Conservation (phyloP, 371 early-diverging fungal species). For the Phascolomyces articulosus region DNA sequence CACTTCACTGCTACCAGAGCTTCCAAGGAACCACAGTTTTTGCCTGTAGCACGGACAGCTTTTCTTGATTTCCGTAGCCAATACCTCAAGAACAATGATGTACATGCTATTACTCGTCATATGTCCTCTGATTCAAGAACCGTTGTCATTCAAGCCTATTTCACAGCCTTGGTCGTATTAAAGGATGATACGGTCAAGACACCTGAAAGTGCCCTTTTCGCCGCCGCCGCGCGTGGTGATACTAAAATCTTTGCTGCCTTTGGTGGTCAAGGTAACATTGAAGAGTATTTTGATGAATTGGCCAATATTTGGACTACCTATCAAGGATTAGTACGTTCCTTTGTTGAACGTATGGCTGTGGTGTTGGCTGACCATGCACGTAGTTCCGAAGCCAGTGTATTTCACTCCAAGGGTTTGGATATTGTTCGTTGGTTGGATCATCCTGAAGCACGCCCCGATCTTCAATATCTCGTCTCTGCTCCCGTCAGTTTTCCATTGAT, state of each 20-base stretch:
- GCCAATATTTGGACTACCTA: conserved; percentile 82
- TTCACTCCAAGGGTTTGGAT: conserved; percentile 86
- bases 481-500: conserved; percentile 90
- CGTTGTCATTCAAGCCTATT: conserved; percentile 81
- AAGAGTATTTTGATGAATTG: conserved; percentile 94
- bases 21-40: conserved; percentile 63
- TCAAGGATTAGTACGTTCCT: conserved; percentile 78
- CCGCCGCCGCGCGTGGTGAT: conserved; percentile 67
- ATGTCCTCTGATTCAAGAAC: conserved; percentile 63
- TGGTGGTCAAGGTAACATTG: conserved; percentile 96
- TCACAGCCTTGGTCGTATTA: conserved; percentile 76
- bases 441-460: conserved; percentile 84
- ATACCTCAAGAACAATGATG: conserved; percentile 83
- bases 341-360: conserved; percentile 78
- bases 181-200: conserved; percentile 50
- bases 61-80: conserved; percentile 77
- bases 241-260: conserved; percentile 87
- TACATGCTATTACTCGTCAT: conserved; percentile 78
- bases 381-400: conserved; percentile 69
- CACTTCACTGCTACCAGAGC: conserved; percentile 68
- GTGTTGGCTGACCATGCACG: conserved; percentile 72
- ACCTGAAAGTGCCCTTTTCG: conserved; percentile 64
- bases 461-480: conserved; percentile 82
- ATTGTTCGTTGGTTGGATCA: conserved; percentile 88
- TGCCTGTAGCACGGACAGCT: conserved; percentile 76